A percentile compares a stretch with the other conserved stretches of the same genome.
phyloP scores from a whole-genome alignment of 768 basidiomycete species.

The Flagelloscypha sp. region DNA sequence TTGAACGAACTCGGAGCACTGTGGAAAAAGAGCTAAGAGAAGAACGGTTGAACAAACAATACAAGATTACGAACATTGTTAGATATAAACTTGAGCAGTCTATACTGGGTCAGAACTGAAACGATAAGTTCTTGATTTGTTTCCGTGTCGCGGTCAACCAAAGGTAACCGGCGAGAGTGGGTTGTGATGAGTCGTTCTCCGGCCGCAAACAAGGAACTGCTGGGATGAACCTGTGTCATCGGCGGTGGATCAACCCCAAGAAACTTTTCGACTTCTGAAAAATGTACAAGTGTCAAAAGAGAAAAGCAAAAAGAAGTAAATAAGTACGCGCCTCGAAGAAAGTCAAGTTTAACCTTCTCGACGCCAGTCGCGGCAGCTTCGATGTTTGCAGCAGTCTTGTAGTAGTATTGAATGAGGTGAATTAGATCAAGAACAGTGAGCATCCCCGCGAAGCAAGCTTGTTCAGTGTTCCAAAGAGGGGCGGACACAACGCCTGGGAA shows the following conservation, averaged over 20 bases:
- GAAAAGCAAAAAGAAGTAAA: too few relatives aligned
- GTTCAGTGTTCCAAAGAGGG: conserved; percentile 95
- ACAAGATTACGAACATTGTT: conserved; percentile 65
- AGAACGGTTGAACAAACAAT: conserved; percentile 4
- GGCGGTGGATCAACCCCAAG: conserved; percentile 91
- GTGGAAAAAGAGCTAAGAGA: conserved; percentile 8
- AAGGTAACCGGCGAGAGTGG: conserved; percentile 87
- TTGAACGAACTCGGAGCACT: conserved; percentile 84
- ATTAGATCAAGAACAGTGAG: conserved; percentile 99
- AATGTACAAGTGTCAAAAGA: too few relatives aligned
- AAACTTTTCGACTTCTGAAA: conserved; percentile 81
- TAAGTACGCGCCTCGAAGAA: conserved; percentile 64
- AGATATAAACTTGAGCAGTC: conserved; percentile 95
- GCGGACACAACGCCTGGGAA: conserved; percentile 89
- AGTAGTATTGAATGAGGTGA: conserved; percentile 98
- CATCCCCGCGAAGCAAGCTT: conserved; percentile 93
- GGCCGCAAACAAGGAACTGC: conserved; percentile 82
- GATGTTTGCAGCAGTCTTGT: conserved; percentile 71
- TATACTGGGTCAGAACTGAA: conserved; percentile 93
- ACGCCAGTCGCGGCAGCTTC: conserved; percentile 86
- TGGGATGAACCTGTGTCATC: conserved; percentile 81
- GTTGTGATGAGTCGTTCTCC: conserved; percentile 87
- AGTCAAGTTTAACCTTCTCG: conserved; percentile 84
- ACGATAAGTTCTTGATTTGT: conserved; percentile 95
- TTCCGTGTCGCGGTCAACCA: conserved; percentile 88